phyloP scores from a whole-genome alignment of 192 early-diverging fungal species.

The Hyaloraphidium curvatum region DNA sequence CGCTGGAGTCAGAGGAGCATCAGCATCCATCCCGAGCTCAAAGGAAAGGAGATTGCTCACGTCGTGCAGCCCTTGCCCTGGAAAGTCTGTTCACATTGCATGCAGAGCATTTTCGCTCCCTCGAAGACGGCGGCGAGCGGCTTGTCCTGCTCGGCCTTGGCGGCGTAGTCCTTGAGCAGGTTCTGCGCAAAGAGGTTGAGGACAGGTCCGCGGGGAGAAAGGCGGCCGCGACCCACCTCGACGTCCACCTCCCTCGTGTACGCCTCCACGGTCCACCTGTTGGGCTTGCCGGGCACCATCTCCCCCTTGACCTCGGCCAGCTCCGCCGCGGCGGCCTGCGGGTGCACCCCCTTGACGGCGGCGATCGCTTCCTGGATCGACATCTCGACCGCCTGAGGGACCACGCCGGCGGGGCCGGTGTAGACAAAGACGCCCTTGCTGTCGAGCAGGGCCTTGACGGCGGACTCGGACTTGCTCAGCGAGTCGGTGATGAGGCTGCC shows the following conservation, averaged over 20 bases:
- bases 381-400: neutral
- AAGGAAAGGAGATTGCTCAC: neutral
- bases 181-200: no score
- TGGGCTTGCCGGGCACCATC: neutral
- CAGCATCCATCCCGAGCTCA: neutral
- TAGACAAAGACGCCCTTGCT: neutral
- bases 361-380: neutral
- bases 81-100: slow-evolving; percentile 3
- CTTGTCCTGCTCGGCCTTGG: neutral
- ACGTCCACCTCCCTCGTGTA: slow-evolving; percentile 4
- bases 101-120: neutral
- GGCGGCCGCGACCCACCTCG: no score
- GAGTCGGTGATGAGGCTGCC: neutral
- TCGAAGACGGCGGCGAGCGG: neutral
- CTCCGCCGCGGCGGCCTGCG: neutral
- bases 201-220: no score
- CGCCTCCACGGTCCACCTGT: slow-evolving; percentile 1
- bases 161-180: neutral
- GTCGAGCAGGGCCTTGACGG: neutral
- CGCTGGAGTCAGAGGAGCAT: neutral
- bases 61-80: slow-evolving; percentile 2
- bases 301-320: neutral
- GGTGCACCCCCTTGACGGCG: neutral
- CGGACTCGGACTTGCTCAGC: neutral
- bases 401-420: slow-evolving; percentile 2